A percentile compares a stretch with the other conserved stretches of the same genome.
Conservation (phyloP, 2,329 filamentous ascomycete genomes). For the Microcera coccophila region DNA sequence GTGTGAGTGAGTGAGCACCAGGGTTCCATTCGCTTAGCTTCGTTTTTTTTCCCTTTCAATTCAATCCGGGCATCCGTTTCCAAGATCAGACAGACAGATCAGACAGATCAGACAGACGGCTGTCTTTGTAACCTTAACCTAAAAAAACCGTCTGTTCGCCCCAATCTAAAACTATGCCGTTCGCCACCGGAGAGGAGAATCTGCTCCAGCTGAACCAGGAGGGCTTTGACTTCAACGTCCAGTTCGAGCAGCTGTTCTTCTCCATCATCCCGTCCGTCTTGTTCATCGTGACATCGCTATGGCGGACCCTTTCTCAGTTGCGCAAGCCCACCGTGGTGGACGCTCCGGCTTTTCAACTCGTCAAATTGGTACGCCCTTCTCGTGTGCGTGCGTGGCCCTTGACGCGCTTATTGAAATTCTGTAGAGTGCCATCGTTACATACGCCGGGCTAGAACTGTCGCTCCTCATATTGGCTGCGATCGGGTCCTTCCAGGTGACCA, state of each 20-base stretch:
- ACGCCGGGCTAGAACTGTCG: slow-evolving; percentile 7
- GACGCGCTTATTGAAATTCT: neutral
- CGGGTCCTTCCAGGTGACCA: slow-evolving; percentile 5
- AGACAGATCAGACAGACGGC: too few relatives aligned
- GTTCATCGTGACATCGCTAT: slow-evolving; percentile 8
- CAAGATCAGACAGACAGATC: too few relatives aligned
- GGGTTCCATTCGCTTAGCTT: too few relatives aligned
- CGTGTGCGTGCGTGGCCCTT: neutral
- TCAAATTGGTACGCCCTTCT: slow-evolving; percentile 3
- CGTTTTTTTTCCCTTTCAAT: too few relatives aligned
- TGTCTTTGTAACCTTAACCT: too few relatives aligned
- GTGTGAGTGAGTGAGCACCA: too few relatives aligned
- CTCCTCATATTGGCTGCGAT: slow-evolving; percentile 7
- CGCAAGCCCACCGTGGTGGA: slow-evolving; percentile 9
- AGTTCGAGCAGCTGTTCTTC: slow-evolving; percentile 8
- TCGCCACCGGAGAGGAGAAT: slow-evolving; percentile 3
- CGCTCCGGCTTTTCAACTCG: slow-evolving; percentile 6
- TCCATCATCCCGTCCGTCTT: slow-evolving; percentile 6
- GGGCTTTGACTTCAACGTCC: slow-evolving; percentile 7
- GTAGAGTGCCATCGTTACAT: slow-evolving; percentile 3
- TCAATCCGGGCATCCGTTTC: too few relatives aligned
- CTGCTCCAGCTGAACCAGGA: slow-evolving; percentile 5
- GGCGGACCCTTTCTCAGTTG: slow-evolving; percentile 5
- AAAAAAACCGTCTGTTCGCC: too few relatives aligned
- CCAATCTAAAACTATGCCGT: too few relatives aligned